Conservation (phyloP, 1,284 basidiomycete genomes). For the Ceraceosorus guamensis region DNA sequence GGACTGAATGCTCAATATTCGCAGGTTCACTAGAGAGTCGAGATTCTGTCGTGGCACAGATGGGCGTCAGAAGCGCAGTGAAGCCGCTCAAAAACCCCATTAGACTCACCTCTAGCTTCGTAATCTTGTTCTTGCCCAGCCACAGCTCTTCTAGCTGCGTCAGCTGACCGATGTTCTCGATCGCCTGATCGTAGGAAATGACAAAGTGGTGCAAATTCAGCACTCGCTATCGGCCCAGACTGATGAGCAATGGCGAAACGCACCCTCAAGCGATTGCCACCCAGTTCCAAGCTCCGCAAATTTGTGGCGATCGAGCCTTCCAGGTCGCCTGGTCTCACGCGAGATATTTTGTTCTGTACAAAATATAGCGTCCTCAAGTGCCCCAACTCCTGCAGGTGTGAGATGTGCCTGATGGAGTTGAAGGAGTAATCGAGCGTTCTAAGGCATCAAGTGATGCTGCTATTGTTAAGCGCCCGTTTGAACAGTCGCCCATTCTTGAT, state of each 20-base stretch:
- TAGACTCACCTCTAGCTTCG: conserved; percentile 16
- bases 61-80: background rate
- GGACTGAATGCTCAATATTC: conserved; percentile 66
- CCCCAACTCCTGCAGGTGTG: conserved; percentile 55
- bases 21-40: conserved; percentile 15
- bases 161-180: conserved; percentile 78
- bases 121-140: conserved; percentile 66
- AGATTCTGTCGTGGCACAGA: conserved; percentile 8
- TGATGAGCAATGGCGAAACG: conserved; percentile 21
- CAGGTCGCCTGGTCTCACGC: conserved; percentile 59
- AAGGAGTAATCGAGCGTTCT: conserved; percentile 88
- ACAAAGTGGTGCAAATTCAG: background rate
- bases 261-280: conserved; percentile 82
- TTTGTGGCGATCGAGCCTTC: conserved; percentile 57
- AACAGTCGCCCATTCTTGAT: background rate
- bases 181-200: conserved; percentile 56
- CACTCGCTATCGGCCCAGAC: background rate
- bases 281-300: conserved; percentile 78
- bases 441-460: background rate
- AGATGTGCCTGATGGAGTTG: conserved; percentile 64
- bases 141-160: conserved; percentile 83
- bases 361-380: conserved; percentile 74
- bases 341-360: conserved; percentile 89
- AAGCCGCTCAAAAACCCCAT: conserved; percentile 3
- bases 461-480: background rate